These are phyloP conservation scores for Verticillium zaregamsianum DNA, from an alignment of 2,329 filamentous ascomycete genomes.

Conservation along the genomic window DNA sequence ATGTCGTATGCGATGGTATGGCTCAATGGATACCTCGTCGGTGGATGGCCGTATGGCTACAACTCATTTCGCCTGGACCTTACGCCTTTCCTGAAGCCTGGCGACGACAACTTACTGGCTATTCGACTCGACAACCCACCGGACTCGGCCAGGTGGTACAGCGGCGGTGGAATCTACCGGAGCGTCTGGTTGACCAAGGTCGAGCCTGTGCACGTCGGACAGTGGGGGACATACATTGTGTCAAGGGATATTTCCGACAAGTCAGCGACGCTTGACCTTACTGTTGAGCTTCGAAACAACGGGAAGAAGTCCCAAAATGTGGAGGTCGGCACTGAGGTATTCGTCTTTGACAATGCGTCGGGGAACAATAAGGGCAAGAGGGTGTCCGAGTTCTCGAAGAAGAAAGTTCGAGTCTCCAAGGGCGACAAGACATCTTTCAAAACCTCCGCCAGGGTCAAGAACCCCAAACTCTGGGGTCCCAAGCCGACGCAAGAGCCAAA, in stretches of 20 bases:
- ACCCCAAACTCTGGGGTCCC: conserved; percentile 45
- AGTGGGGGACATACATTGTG: conserved; percentile 46
- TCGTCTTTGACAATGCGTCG: conserved; percentile 29
- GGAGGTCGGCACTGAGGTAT: conserved; percentile 31
- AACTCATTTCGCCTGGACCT: conserved; percentile 47
- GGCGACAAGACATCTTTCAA: conserved; percentile 28
- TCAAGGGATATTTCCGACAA: conserved; percentile 37
- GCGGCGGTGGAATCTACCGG: conserved; percentile 48
- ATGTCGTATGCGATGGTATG: conserved; percentile 49
- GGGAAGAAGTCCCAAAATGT: conserved; percentile 24
- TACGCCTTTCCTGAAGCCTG: conserved; percentile 33
- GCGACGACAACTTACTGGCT: conserved; percentile 37
- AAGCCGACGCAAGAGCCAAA: conserved; percentile 39
- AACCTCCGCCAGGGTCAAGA: conserved; percentile 20
- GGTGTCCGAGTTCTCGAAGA: conserved; percentile 27
- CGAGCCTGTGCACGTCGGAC: conserved; percentile 38
- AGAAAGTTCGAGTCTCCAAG: conserved; percentile 22
- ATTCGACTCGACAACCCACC: conserved; percentile 46
- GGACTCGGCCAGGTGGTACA: conserved; percentile 49
- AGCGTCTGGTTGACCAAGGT: conserved; percentile 51
- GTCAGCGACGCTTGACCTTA: conserved; percentile 39
- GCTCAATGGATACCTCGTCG: conserved; percentile 44
- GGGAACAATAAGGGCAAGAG: conserved; percentile 18
- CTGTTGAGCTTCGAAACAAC: conserved; percentile 42
- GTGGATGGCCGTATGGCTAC: conserved; percentile 49